Conservation (phyloP, 805 yeast genomes). For the Yamadazyma sp. region DNA sequence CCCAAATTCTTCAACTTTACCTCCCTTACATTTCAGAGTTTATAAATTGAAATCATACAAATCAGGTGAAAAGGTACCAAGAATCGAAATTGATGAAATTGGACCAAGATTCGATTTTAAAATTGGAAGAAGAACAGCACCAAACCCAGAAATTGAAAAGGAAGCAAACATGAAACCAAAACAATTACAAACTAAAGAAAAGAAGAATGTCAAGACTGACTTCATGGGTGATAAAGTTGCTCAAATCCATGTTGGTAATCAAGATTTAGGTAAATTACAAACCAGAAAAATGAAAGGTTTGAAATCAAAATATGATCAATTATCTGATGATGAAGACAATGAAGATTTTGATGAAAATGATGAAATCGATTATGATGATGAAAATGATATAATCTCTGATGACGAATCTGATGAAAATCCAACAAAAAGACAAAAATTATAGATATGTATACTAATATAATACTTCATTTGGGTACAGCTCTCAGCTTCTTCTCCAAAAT, state of each 20-base stretch:
- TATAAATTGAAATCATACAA: constrained; percentile 78
- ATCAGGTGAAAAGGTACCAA: constrained; percentile 85
- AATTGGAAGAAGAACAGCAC: constrained; percentile 79
- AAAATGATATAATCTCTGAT: constrained; percentile 14
- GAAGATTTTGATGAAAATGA: constrained; percentile 14
- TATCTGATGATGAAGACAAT: constrained; percentile 47
- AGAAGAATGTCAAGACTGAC: constrained; percentile 88
- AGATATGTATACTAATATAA: neutral
- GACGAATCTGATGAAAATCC: constrained; percentile 18
- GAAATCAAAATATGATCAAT: constrained; percentile 82
- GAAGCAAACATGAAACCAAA: constrained; percentile 82
- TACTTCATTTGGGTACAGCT: too few relatives aligned
- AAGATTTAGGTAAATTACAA: constrained; percentile 85
- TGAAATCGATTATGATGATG: constrained; percentile 16
- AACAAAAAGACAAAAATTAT: constrained; percentile 30
- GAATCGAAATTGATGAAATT: constrained; percentile 90
- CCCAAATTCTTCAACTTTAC: constrained; percentile 66
- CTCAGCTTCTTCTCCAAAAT: too few relatives aligned
- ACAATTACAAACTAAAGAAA: constrained; percentile 74
- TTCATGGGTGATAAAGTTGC: constrained; percentile 95
- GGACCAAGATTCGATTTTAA: constrained; percentile 95
- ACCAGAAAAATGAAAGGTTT: constrained; percentile 99
- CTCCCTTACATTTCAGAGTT: constrained; percentile 85
- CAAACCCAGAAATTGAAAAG: constrained; percentile 84
- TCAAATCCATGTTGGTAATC: constrained; percentile 92